Percentiles rank a stretch among this genome's conserved stretches.
These are phyloP conservation scores for Bathelium albidoporum DNA, from an alignment of 495 filamentous ascomycete genomes.

Conservation along the genomic window DNA sequence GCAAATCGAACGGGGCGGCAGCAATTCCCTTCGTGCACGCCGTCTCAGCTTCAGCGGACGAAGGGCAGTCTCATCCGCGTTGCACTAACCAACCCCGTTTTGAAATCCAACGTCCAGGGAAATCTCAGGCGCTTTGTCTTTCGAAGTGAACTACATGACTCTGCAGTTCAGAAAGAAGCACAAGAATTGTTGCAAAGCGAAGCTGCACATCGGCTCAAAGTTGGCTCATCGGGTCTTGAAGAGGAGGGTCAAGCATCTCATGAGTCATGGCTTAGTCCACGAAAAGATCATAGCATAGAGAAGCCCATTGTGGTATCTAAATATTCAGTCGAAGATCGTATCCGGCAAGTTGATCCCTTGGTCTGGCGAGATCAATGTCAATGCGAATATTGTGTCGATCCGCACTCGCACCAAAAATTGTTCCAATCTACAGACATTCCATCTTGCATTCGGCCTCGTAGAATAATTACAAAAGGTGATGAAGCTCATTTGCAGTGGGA, in stretches of 20 bases:
- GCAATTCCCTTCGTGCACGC: too few relatives aligned
- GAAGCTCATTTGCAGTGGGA: constrained; percentile 48
- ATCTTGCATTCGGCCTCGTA: constrained; percentile 33
- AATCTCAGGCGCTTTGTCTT: too few relatives aligned
- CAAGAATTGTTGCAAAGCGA: too few relatives aligned
- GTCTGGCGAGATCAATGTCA: constrained; percentile 70
- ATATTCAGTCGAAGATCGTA: neutral
- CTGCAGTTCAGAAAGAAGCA: too few relatives aligned
- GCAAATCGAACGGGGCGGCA: neutral
- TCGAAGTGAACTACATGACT: too few relatives aligned
- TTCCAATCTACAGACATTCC: constrained; percentile 69
- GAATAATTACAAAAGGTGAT: constrained; percentile 23
- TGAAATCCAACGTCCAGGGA: too few relatives aligned
- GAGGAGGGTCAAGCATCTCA: neutral
- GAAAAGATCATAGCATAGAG: neutral
- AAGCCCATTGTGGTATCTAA: neutral
- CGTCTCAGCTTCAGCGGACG: neutral
- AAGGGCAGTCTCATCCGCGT: too few relatives aligned
- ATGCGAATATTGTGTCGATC: constrained; percentile 63
- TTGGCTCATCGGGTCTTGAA: neutral
- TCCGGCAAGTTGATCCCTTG: constrained; percentile 23
- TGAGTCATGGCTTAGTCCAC: neutral
- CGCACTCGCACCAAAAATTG: constrained; percentile 69
- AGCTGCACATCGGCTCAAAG: too few relatives aligned
- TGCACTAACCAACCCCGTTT: too few relatives aligned